Conservation (phyloP, 1,284 basidiomycete species). For the Cryptococcus sp. region DNA sequence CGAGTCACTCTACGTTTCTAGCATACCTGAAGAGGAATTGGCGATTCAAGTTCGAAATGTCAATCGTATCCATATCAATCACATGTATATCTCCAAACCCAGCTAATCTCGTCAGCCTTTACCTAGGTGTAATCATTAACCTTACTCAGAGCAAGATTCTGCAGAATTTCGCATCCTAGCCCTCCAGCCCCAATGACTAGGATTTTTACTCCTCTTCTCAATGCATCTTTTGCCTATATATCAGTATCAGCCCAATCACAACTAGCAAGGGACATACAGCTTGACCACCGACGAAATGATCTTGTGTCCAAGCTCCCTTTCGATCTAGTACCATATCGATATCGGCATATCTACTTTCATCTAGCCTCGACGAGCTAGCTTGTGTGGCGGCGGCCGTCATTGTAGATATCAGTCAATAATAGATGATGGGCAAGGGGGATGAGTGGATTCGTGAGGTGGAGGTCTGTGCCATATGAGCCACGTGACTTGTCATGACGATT, state of each 20-base stretch:
- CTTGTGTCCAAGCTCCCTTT: slow-evolving; percentile 42
- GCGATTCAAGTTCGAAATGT: slow-evolving; percentile 96
- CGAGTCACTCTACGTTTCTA: too few species aligned
- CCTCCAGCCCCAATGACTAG: slow-evolving; percentile 96
- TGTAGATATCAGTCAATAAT: too few species aligned
- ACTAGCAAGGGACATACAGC: slow-evolving; percentile 16
- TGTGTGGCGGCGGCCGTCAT: neutral
- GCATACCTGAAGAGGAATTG: slow-evolving; percentile 93
- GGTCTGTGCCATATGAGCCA: neutral
- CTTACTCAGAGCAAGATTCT: slow-evolving; percentile 73
- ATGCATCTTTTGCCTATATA: slow-evolving; percentile 64
- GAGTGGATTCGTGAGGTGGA: neutral
- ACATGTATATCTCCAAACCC: slow-evolving; percentile 98
- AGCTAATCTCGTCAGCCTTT: slow-evolving; percentile 46
- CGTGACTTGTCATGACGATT: too few species aligned
- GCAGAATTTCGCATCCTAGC: slow-evolving; percentile 89
- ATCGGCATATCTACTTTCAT: slow-evolving; percentile 25
- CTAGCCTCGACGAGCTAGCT: slow-evolving; percentile 9
- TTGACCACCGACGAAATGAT: slow-evolving; percentile 31
- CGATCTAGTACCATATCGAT: slow-evolving; percentile 43
- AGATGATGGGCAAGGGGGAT: neutral
- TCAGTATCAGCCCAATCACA: neutral
- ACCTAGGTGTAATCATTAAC: neutral
- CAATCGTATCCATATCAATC: slow-evolving; percentile 99
- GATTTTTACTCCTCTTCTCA: slow-evolving; percentile 80